phyloP scores from a whole-genome alignment of 73 alveolate genomes.

The Tetrahymena thermophila region DNA sequence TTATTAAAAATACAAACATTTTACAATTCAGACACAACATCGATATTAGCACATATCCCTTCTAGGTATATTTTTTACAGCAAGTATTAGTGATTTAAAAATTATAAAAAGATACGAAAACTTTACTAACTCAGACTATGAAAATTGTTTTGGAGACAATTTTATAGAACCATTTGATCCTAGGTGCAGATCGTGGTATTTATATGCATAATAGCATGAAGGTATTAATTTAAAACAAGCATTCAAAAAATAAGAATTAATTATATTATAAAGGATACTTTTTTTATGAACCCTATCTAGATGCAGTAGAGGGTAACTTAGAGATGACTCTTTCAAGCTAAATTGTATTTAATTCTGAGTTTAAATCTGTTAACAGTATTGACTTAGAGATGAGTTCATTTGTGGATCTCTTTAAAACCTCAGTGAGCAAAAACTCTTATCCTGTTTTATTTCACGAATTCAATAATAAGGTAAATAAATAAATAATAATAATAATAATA shows the following conservation, averaged over 20 bases:
- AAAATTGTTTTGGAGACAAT: neutral
- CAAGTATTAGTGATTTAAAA: no score
- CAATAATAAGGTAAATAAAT: neutral
- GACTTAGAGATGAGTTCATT: neutral
- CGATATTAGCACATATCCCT: neutral
- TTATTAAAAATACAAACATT: neutral
- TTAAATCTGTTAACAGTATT: neutral
- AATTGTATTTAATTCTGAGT: neutral
- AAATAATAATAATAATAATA: no score
- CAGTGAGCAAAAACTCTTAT: neutral
- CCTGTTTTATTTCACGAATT: neutral
- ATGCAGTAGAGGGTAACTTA: neutral
- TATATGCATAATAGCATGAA: no score
- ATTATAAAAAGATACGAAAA: neutral
- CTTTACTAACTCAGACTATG: neutral
- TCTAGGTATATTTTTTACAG: neutral
- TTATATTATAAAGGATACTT: neutral
- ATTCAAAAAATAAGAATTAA: no score
- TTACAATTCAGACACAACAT: neutral
- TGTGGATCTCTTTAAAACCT: neutral
- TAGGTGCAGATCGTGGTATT: no score
- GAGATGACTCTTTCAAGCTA: neutral
- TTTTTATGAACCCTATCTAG: neutral
- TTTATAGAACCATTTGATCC: neutral
- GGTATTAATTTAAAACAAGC: neutral